Percentiles rank a stretch among this genome's conserved stretches.
Evolutionary conservation across 345 rosid species (phyloP).

Genomic region (Microthlaspi erraticum): DNA sequence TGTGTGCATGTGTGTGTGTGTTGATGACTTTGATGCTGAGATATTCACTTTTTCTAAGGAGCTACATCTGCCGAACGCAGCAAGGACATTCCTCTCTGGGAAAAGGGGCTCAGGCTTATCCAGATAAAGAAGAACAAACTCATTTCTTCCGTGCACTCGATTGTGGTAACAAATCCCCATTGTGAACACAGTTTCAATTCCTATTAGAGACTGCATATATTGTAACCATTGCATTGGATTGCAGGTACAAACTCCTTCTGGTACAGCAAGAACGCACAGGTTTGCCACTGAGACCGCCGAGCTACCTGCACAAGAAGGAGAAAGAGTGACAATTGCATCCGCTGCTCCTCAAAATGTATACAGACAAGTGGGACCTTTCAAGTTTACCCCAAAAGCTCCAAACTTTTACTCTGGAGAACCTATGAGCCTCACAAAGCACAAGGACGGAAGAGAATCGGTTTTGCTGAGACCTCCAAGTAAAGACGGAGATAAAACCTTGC

Average conservation of each 20-base stretch:
- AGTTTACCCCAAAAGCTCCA: constrained; percentile 77
- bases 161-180: constrained; percentile 64
- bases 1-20: constrained; percentile 32
- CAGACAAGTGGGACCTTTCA: constrained; percentile 82
- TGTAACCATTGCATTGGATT: constrained; percentile 27
- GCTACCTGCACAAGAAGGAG: constrained; percentile 95
- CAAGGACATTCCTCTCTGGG: constrained; percentile 94
- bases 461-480: constrained; percentile 76
- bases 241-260: constrained; percentile 89
- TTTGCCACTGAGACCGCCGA: constrained; percentile 94
- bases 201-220: not conserved
- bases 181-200: constrained; percentile 1
- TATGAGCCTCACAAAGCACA: constrained; percentile 87
- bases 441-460: constrained; percentile 66
- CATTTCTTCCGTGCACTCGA: constrained; percentile 83
- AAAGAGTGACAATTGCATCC: constrained; percentile 87
- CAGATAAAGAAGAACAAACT: constrained; percentile 69
- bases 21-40: constrained; percentile 83
- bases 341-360: constrained; percentile 80
- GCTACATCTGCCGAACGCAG: constrained; percentile 99
- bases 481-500: constrained; percentile 63
- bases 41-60: constrained; percentile 98
- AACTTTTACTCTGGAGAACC: constrained; percentile 87
- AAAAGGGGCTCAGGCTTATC: constrained; percentile 81
- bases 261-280: constrained; percentile 80